A percentile compares a stretch with the other conserved stretches of the same genome.
Evolutionary conservation across 768 basidiomycete genomes (phyloP).

Genomic region (Tylopilus plumbeoviolaceoides): DNA sequence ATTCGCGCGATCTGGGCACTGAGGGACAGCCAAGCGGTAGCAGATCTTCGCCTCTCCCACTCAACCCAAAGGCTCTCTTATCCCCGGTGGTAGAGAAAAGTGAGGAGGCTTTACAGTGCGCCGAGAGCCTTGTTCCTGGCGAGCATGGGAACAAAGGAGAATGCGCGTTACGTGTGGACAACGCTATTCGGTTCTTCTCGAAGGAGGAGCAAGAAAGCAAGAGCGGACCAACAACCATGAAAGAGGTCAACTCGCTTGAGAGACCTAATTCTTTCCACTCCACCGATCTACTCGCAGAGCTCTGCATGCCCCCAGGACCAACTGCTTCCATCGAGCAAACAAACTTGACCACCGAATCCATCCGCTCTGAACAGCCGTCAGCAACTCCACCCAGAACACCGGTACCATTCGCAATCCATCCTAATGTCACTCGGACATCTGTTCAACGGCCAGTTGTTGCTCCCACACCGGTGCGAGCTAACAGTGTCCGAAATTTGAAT

Average conservation of each 20-base stretch:
- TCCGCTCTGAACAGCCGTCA: conserved; percentile 18
- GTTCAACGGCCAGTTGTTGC: conserved; percentile 28
- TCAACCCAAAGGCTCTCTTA: conserved; percentile 16
- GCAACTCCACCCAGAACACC: conserved; percentile 19
- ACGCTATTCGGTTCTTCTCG: background rate
- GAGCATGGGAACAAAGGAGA: background rate
- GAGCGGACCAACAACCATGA: conserved; percentile 32
- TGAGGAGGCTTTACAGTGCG: conserved; percentile 13
- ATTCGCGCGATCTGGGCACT: conserved; percentile 30
- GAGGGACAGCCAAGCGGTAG: conserved; percentile 33
- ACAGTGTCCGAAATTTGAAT: conserved; percentile 5
- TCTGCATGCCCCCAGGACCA: conserved; percentile 28
- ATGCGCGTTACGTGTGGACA: background rate
- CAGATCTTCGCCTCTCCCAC: conserved; percentile 15
- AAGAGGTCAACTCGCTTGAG: conserved; percentile 26
- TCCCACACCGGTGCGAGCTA: conserved; percentile 28
- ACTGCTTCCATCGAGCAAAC: conserved; percentile 15
- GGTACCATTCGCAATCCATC: conserved; percentile 8
- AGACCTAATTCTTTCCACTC: conserved; percentile 55
- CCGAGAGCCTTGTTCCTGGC: background rate
- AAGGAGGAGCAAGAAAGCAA: conserved; percentile 18
- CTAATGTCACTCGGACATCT: conserved; percentile 15
- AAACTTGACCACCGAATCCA: conserved; percentile 3
- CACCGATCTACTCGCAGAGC: conserved; percentile 36
- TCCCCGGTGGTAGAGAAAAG: conserved; percentile 17